Evolutionary conservation across 2,329 filamentous ascomycete genomes (phyloP).

Genomic region (Neonectria hederae): DNA sequence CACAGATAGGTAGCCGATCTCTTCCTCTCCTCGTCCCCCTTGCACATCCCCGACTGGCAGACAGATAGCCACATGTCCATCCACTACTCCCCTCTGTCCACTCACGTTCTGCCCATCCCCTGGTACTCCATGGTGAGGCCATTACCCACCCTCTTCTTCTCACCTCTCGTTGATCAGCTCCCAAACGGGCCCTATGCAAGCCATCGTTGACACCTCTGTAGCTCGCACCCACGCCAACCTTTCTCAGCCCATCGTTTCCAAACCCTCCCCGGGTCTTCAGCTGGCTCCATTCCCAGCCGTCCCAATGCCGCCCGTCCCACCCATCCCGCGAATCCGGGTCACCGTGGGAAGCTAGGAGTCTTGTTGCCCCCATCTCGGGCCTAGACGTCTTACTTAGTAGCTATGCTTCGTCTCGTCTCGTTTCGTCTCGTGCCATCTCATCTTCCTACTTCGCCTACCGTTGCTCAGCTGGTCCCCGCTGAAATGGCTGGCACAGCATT

Average conservation of each 20-base stretch:
- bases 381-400: background rate
- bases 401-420: background rate
- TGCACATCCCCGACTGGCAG: conserved; percentile 2
- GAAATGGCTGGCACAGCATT: background rate
- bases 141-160: background rate
- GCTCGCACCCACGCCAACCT: conserved; percentile 7
- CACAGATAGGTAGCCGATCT: background rate
- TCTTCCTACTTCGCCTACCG: background rate
- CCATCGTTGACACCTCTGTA: conserved; percentile 7
- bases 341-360: background rate
- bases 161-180: background rate
- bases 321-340: conserved; percentile 19
- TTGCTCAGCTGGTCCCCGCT: background rate
- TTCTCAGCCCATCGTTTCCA: conserved; percentile 18
- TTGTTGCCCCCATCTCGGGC: conserved; percentile 7
- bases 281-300: conserved; percentile 7
- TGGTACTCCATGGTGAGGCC: background rate
- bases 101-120: conserved; percentile 6
- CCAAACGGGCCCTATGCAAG: conserved; percentile 13
- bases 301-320: conserved; percentile 8
- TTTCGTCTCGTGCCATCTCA: background rate
- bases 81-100: background rate
- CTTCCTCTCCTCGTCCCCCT: background rate
- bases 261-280: conserved; percentile 17
- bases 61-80: background rate